These are phyloP conservation scores for Dalbergia oliveri DNA, from an alignment of 306 rosid species.

Conservation along the genomic window DNA sequence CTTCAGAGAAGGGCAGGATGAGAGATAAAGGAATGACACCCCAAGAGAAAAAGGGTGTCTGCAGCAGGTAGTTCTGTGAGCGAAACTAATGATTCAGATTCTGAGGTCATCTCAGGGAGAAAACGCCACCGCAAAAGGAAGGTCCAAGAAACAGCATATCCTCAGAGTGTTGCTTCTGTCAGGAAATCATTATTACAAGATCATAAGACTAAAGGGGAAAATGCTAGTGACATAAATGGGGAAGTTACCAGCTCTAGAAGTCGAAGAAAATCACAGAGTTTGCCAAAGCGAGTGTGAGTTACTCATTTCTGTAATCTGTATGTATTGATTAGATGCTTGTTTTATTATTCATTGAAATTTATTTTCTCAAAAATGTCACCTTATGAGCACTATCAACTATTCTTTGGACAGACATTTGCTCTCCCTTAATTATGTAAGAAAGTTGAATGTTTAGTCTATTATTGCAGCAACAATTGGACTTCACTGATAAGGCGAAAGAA, in stretches of 20 bases:
- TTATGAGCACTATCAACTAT: background rate
- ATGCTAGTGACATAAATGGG: background rate
- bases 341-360: background rate
- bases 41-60: conserved; percentile 38
- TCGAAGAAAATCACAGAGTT: background rate
- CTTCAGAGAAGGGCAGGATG: conserved; percentile 24
- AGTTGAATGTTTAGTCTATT: conserved; percentile 18
- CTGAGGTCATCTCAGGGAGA: background rate
- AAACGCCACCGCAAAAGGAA: background rate
- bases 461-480: conserved; percentile 34
- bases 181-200: background rate
- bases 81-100: conserved; percentile 50
- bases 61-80: conserved; percentile 41
- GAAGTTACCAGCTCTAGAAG: conserved; percentile 42
- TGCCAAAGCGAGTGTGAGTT: conserved; percentile 42
- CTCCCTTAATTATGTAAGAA: background rate
- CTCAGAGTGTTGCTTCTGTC: conserved; percentile 17
- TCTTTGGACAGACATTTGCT: conserved; percentile 6
- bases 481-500: conserved; percentile 35
- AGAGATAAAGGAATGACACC: conserved; percentile 40
- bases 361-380: background rate
- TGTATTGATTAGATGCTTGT: background rate
- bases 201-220: background rate
- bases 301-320: background rate
- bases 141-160: conserved; percentile 1